Evolutionary conservation across 305 asterid genomes (phyloP).

Genomic region (Rubia tinctorum): DNA sequence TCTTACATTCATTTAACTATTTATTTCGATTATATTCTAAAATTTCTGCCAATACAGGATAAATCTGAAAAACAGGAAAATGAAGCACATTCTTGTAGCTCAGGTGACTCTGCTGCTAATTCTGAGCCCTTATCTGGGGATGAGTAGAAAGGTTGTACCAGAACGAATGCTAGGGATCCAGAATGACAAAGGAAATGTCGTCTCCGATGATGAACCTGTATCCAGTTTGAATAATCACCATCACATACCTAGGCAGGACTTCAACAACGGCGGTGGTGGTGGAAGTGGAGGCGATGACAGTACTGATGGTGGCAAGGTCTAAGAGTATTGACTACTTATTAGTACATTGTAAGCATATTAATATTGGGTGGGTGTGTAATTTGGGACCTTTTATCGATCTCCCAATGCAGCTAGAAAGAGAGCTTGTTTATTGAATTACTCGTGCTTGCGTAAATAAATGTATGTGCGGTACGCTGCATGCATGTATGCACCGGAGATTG

Average conservation of each 20-base stretch:
- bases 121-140: slow-evolving; percentile 17
- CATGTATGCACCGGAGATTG: not conserved
- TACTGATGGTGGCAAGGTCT: slow-evolving; percentile 8
- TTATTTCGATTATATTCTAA: not conserved
- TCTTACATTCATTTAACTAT: not conserved
- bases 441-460: not conserved
- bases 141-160: slow-evolving; percentile 13
- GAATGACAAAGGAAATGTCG: not conserved
- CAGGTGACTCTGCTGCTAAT: slow-evolving; percentile 13
- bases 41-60: not conserved
- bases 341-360: not conserved
- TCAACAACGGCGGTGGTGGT: slow-evolving; percentile 17
- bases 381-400: not conserved
- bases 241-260: slow-evolving; percentile 26
- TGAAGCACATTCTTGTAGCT: slow-evolving; percentile 19
- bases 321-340: not conserved
- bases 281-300: slow-evolving; percentile 4
- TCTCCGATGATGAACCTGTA: slow-evolving; percentile 1
- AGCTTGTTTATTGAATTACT: not conserved
- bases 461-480: not conserved
- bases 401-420: not conserved
- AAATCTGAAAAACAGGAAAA: not conserved
- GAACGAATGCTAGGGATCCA: slow-evolving; percentile 4
- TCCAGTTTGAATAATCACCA: slow-evolving; percentile 20
- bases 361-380: not conserved